Percentiles rank a stretch among this genome's conserved stretches.
These are phyloP conservation scores for Sonneratia caseolaris DNA, from an alignment of 345 rosid genomes.

Conservation along the genomic window DNA sequence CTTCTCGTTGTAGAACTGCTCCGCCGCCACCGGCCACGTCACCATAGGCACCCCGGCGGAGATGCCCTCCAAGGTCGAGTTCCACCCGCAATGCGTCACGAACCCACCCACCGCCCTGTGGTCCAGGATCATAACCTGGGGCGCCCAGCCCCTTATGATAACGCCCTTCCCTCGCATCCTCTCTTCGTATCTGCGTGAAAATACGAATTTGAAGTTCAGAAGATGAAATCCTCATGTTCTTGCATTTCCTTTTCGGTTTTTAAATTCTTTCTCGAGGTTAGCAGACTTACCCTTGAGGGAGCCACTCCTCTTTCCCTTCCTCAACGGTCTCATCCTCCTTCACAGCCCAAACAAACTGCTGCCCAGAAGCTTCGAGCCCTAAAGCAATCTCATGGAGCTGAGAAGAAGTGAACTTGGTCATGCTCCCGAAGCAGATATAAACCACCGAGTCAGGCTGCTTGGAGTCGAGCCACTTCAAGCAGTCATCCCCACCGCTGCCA, in stretches of 20 bases:
- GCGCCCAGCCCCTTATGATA: constrained; percentile 40
- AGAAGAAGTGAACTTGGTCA: constrained; percentile 14
- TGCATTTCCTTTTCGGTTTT: neutral
- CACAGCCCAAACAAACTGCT: constrained; percentile 46
- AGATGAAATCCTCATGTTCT: neutral
- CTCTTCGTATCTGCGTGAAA: constrained; percentile 16
- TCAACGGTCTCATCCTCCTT: constrained; percentile 18
- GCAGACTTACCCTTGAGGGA: constrained; percentile 27
- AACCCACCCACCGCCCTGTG: constrained; percentile 29
- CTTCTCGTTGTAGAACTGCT: constrained; percentile 34
- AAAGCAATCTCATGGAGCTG: constrained; percentile 36
- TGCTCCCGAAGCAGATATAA: constrained; percentile 46
- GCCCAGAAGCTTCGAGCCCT: constrained; percentile 45
- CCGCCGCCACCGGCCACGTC: constrained; percentile 28
- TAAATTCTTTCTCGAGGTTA: no score
- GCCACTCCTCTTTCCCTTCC: constrained; percentile 30
- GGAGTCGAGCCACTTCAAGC: constrained; percentile 45
- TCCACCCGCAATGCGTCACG: constrained; percentile 39
- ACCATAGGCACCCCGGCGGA: constrained; percentile 30
- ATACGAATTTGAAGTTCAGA: neutral
- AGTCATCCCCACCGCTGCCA: constrained; percentile 21
- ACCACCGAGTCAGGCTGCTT: constrained; percentile 39
- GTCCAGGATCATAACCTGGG: constrained; percentile 26
- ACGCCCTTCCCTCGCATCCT: constrained; percentile 27
- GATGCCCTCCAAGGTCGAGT: constrained; percentile 24